phyloP scores from a whole-genome alignment of 2,329 filamentous ascomycete genomes.

The Metarhizium sp. region DNA sequence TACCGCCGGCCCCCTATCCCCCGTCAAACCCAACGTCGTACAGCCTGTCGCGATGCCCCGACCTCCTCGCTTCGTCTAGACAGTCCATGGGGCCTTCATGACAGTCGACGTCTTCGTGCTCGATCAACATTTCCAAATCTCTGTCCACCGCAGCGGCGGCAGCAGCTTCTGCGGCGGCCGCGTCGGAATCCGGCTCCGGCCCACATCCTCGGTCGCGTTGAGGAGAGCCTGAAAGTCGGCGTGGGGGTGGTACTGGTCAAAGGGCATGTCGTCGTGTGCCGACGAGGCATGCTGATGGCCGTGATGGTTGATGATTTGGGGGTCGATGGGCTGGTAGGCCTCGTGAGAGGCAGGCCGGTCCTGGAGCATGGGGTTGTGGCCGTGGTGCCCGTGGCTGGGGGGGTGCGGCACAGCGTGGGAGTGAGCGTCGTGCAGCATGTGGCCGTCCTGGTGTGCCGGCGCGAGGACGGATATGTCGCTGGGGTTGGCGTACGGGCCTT shows the following conservation, averaged over 20 bases:
- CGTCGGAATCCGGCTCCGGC: constrained; percentile 5
- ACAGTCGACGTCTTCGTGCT: constrained; percentile 34
- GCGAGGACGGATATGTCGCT: constrained; percentile 35
- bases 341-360: constrained; percentile 16
- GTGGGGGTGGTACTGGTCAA: constrained; percentile 32
- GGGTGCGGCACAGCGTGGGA: background rate
- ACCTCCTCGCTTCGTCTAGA: constrained; percentile 10
- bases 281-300: constrained; percentile 16
- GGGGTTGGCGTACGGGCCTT: constrained; percentile 36
- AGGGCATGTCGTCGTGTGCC: constrained; percentile 21
- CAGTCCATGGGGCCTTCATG: constrained; percentile 20
- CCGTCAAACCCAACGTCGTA: constrained; percentile 22
- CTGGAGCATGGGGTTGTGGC: constrained; percentile 25
- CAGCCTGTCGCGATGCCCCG: constrained; percentile 15
- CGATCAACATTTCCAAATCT: constrained; percentile 44
- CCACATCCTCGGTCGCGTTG: constrained; percentile 34
- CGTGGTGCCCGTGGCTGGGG: constrained; percentile 10
- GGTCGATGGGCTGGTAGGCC: constrained; percentile 46
- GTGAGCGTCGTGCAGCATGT: constrained; percentile 15
- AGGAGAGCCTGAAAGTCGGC: constrained; percentile 46
- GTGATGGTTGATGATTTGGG: constrained; percentile 42
- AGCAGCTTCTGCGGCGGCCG: constrained; percentile 14
- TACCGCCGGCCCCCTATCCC: background rate
- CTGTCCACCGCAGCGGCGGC: constrained; percentile 34
- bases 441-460: constrained; percentile 16